A percentile compares a stretch with the other conserved stretches of the same genome.
Conservation (phyloP, 306 rosid genomes). For the Cicer yamashitae region DNA sequence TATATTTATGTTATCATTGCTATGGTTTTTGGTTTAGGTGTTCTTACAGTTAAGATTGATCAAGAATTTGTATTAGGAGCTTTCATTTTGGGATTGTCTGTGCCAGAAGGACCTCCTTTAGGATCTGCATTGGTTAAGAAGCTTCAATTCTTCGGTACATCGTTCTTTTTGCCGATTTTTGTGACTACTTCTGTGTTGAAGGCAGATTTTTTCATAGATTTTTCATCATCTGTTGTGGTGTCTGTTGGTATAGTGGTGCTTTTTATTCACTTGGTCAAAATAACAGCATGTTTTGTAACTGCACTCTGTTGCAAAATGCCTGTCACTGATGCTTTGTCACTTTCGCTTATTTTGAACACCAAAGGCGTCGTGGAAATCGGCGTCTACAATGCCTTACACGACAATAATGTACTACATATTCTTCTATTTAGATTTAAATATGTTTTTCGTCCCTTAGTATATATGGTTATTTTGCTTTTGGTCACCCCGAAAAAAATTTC, state of each 20-base stretch:
- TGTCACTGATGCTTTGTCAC: constrained; percentile 48
- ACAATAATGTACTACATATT: constrained; percentile 37
- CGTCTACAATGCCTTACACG: constrained; percentile 5
- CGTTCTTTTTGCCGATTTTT: constrained; percentile 61
- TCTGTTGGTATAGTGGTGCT: neutral
- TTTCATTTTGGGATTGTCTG: constrained; percentile 61
- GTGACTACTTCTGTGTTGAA: constrained; percentile 52
- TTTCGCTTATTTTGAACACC: constrained; percentile 61
- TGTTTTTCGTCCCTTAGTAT: neutral
- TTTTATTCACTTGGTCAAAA: constrained; percentile 29
- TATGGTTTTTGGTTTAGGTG: constrained; percentile 45
- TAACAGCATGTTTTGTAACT: constrained; percentile 23
- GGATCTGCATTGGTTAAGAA: constrained; percentile 66
- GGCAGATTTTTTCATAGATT: constrained; percentile 37
- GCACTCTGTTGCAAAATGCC: constrained; percentile 55
- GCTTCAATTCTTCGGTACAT: constrained; percentile 47
- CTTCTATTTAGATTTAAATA: neutral
- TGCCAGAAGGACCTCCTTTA: constrained; percentile 72
- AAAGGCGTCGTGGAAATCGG: constrained; percentile 67
- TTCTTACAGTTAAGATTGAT: constrained; percentile 10
- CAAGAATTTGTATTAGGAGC: constrained; percentile 57
- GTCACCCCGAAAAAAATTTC: too few species aligned
- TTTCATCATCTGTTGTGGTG: neutral
- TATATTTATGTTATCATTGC: constrained; percentile 39
- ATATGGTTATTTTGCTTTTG: too few species aligned